Evolutionary conservation across 78 protist species (phyloP), one percentile per base, ranked within the genome.

Genomic region (Dictyostelium purpureum): DNA sequence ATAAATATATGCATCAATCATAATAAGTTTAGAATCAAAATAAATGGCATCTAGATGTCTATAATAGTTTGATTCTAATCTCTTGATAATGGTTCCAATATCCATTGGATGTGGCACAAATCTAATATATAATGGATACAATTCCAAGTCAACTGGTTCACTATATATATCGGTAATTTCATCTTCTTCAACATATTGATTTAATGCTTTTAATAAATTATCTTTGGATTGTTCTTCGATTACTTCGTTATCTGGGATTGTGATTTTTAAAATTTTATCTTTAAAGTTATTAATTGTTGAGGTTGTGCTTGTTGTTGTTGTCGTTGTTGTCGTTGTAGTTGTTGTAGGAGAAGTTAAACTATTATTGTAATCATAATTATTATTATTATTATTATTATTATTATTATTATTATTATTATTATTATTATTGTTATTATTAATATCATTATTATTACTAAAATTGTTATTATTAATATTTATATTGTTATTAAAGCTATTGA

Each of bases 61-160:
- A 47, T 85, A 85, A 31, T 73, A 85, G 11, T 40, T 24, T 0
- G 76, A 71, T 37, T 73, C 82, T n/a, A 85, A 43, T 24, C 92
- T 43, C 9, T 47, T 42, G 2, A 47, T 42, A 1, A 85, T 38
- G 12, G 92, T 85, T 31, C 67, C 49, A 70, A 67, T 35, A 26
- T 85, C 92, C 92, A 85, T 85, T n/a, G 92, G 92, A 61, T 85
- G 92, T 10, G 92, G 71, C 21, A 85, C 66, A 52, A 57, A 85
- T 26, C 79, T 59, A 21, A 85, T 85, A 26, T 85, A 85, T 26
- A 85, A 33, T 26, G 79, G 92, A 45, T 85, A 85, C 38, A 35
- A 1, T 9, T 38, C 37, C 56, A 85, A 61, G 56, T 85, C 92
- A 0, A 85, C 92, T 0, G 92, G 92, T 45, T 71, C 92, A 0